Conservation (phyloP, 2,329 filamentous ascomycete genomes). For the Ambrosiella xylebori region DNA sequence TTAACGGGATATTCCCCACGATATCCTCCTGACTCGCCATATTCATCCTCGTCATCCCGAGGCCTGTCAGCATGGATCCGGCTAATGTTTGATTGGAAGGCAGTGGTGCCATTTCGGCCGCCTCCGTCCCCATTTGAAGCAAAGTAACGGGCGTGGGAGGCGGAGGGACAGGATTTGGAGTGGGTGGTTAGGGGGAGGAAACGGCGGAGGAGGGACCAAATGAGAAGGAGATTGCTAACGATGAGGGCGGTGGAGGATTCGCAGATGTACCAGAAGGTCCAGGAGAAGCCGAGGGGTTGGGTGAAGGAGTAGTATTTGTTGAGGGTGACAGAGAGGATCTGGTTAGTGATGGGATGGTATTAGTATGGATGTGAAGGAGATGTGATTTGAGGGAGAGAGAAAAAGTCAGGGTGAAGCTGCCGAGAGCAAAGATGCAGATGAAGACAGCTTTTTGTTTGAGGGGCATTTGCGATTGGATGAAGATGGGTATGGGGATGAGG, state of each 20-base stretch:
- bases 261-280: constrained; percentile 29
- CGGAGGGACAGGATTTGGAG: constrained; percentile 18
- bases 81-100: constrained; percentile 18
- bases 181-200: constrained; percentile 21
- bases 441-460: constrained; percentile 36
- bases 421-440: constrained; percentile 27
- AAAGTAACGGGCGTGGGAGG: constrained; percentile 8
- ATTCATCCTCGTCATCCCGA: constrained; percentile 13
- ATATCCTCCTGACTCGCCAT: not conserved
- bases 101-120: not conserved
- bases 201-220: constrained; percentile 25
- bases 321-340: constrained; percentile 33
- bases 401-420: constrained; percentile 27
- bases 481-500: constrained; percentile 34
- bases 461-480: constrained; percentile 32
- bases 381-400: not conserved
- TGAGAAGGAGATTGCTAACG: constrained; percentile 26
- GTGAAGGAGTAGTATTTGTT: constrained; percentile 27
- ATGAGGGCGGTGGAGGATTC: constrained; percentile 29
- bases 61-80: constrained; percentile 12
- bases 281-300: constrained; percentile 23
- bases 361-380: not conserved
- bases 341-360: not conserved
- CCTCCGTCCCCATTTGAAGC: no score
- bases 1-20: constrained; percentile 16